phyloP scores from a whole-genome alignment of 495 filamentous ascomycete genomes.

The Viridothelium virens region DNA sequence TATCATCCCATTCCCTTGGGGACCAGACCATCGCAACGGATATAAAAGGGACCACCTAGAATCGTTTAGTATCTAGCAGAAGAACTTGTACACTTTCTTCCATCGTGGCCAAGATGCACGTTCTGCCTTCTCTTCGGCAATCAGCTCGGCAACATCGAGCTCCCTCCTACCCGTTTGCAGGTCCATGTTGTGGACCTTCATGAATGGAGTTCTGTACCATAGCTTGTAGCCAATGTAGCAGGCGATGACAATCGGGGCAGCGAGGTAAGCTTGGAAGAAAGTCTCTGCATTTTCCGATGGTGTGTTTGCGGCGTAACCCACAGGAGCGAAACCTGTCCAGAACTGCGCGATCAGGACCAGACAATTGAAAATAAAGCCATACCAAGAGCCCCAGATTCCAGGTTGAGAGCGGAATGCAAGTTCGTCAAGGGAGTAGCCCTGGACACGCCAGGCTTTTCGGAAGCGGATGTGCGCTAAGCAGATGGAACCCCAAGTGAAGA shows the following conservation, averaged over 20 bases:
- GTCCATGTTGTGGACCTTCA: constrained; percentile 68
- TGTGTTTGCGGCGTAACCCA: constrained; percentile 47
- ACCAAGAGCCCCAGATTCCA: constrained; percentile 73
- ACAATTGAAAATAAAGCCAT: constrained; percentile 71
- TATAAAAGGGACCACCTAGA: too few species aligned
- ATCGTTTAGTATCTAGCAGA: constrained; percentile 27
- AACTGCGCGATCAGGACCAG: constrained; percentile 87
- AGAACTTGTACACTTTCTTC: constrained; percentile 64
- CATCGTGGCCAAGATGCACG: constrained; percentile 65
- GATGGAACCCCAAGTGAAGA: constrained; percentile 92
- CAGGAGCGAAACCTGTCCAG: constrained; percentile 81
- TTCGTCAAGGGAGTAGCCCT: constrained; percentile 64
- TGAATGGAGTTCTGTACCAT: constrained; percentile 60
- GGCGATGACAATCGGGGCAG: constrained; percentile 66
- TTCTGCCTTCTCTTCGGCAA: constrained; percentile 71
- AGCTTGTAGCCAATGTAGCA: constrained; percentile 77
- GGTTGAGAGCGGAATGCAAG: constrained; percentile 74
- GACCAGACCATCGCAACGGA: too few species aligned
- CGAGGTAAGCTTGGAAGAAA: constrained; percentile 77
- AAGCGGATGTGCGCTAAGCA: constrained; percentile 89
- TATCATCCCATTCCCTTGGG: too few species aligned
- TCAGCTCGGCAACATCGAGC: constrained; percentile 64
- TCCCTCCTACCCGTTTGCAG: constrained; percentile 83
- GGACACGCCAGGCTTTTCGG: constrained; percentile 64
- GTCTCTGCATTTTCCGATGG: constrained; percentile 42